These are phyloP conservation scores for Phytophthora boehmeriae DNA, from an alignment of 352 stramenopile genomes.

Conservation along the genomic window DNA sequence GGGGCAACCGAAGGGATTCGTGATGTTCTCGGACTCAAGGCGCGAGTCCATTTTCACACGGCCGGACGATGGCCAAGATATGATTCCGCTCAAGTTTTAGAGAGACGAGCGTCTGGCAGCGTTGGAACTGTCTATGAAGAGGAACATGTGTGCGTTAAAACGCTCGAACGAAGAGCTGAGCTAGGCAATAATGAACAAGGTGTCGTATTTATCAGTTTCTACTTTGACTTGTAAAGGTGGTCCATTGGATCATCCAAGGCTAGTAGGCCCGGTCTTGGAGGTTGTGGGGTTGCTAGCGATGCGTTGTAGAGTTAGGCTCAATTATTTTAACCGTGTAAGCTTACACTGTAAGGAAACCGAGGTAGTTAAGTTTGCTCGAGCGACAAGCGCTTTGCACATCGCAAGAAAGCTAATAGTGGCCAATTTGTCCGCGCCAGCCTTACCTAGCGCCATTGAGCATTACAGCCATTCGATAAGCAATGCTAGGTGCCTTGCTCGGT, in stretches of 20 bases:
- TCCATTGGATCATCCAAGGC: not conserved
- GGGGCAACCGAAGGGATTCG: slow-evolving; percentile 22
- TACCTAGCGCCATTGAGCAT: too few relatives aligned
- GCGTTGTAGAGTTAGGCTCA: too few relatives aligned
- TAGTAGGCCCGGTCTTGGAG: too few relatives aligned
- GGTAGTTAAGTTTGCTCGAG: too few relatives aligned
- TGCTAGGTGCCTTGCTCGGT: too few relatives aligned
- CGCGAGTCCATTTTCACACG: slow-evolving; percentile 44
- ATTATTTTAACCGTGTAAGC: too few relatives aligned
- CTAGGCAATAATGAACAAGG: slow-evolving; percentile 1
- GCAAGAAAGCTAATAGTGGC: too few relatives aligned
- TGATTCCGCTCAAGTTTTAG: slow-evolving; percentile 48
- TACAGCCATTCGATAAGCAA: too few relatives aligned
- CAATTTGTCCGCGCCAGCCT: too few relatives aligned
- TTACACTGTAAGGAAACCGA: too few relatives aligned
- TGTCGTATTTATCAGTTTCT: slow-evolving; percentile 2
- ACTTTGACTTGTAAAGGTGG: not conserved
- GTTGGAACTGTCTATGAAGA: not conserved
- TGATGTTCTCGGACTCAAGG: slow-evolving; percentile 42
- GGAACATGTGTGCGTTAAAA: not conserved
- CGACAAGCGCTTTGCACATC: too few relatives aligned
- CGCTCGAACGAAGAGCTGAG: slow-evolving; percentile 1
- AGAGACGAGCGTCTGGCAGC: not conserved
- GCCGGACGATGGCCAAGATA: slow-evolving; percentile 39
- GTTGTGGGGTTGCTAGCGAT: too few relatives aligned